phyloP scores from a whole-genome alignment of 371 early-diverging fungal species.

The Mucor velutinosus region DNA sequence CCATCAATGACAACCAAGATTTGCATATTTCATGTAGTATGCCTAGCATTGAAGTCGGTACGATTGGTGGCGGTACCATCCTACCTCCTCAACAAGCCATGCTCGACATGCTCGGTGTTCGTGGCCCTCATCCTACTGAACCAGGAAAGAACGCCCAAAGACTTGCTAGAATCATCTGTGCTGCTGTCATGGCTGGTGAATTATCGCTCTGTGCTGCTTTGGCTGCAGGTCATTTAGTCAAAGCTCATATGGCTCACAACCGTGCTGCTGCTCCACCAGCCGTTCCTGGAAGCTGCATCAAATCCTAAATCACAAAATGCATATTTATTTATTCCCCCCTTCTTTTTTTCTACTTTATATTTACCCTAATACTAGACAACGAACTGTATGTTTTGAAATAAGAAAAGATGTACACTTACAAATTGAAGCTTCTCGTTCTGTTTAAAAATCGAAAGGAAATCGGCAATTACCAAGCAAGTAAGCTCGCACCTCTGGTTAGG shows the following conservation, averaged over 20 bases:
- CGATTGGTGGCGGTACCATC: constrained; percentile 94
- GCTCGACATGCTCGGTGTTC: constrained; percentile 86
- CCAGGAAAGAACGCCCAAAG: constrained; percentile 89
- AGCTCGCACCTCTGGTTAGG: too few relatives aligned
- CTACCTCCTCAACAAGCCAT: constrained; percentile 86
- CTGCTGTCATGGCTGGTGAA: constrained; percentile 96
- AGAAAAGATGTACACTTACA: not conserved
- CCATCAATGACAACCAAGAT: constrained; percentile 76
- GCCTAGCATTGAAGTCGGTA: constrained; percentile 96
- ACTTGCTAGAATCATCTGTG: constrained; percentile 87
- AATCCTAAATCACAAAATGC: constrained; percentile 8
- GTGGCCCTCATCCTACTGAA: constrained; percentile 78
- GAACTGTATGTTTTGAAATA: not conserved
- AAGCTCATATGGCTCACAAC: constrained; percentile 85
- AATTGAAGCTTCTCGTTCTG: too few relatives aligned
- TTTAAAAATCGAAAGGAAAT: too few relatives aligned
- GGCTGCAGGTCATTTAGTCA: constrained; percentile 82
- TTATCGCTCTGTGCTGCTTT: constrained; percentile 86
- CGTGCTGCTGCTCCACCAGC: constrained; percentile 43
- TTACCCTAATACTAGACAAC: not conserved
- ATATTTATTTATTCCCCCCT: constrained; percentile 1
- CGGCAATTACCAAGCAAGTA: too few relatives aligned
- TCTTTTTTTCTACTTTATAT: not conserved
- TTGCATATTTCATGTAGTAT: constrained; percentile 89
- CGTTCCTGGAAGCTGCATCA: constrained; percentile 14